phyloP scores from a whole-genome alignment of 345 rosid genomes.

The Toxicodendron radicans region DNA sequence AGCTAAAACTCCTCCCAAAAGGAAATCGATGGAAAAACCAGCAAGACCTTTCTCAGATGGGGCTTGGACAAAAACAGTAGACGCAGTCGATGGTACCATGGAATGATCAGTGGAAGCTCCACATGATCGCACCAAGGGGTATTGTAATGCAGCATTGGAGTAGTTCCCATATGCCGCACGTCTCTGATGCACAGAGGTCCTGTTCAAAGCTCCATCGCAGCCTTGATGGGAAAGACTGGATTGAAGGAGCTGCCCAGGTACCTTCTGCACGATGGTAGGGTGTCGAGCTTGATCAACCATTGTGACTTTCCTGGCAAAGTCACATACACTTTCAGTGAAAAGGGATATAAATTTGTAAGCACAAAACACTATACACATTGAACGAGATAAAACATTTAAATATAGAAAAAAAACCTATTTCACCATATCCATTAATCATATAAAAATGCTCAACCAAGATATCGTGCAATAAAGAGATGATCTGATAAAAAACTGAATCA shows the following conservation, averaged over 20 bases:
- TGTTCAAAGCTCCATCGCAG: constrained; percentile 45
- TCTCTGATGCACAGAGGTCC: constrained; percentile 52
- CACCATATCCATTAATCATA: too few species aligned
- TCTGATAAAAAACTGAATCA: too few species aligned
- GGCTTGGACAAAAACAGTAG: constrained; percentile 55
- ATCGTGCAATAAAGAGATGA: too few species aligned
- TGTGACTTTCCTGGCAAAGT: constrained; percentile 41
- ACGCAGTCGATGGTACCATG: constrained; percentile 39
- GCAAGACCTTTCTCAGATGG: constrained; percentile 69
- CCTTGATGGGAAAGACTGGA: constrained; percentile 42
- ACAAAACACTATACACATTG: too few species aligned
- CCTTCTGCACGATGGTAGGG: constrained; percentile 67
- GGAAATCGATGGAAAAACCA: constrained; percentile 65
- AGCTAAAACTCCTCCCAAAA: constrained; percentile 87
- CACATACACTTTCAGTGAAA: background rate
- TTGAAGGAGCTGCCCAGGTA: constrained; percentile 57
- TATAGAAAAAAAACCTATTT: too few species aligned
- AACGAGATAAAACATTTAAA: too few species aligned
- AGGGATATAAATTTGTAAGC: too few species aligned
- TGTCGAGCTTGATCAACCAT: constrained; percentile 83
- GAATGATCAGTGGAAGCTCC: constrained; percentile 31
- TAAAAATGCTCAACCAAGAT: too few species aligned
- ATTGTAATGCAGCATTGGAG: constrained; percentile 61
- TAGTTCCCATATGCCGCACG: constrained; percentile 55
- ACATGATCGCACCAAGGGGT: constrained; percentile 33